Evolutionary conservation across 1,139 yeast species (phyloP).

Genomic region (Suhomyces ambrosiae): DNA sequence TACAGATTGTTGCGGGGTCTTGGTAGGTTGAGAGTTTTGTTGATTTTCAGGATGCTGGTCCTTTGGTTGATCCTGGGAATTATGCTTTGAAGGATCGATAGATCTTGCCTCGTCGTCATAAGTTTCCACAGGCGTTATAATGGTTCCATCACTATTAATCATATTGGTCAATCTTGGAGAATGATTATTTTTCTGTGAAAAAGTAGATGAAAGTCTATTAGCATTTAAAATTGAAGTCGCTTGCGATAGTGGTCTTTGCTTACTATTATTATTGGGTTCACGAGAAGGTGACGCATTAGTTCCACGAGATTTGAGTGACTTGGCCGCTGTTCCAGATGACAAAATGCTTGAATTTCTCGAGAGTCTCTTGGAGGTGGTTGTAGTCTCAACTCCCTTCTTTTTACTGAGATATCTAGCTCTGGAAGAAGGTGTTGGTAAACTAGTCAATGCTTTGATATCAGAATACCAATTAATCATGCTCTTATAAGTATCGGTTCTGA

Average conservation of each 20-base stretch:
- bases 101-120: slow-evolving; percentile 13
- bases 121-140: slow-evolving; percentile 47
- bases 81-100: not conserved
- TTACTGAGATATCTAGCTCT: slow-evolving; percentile 36
- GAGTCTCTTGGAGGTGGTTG: slow-evolving; percentile 17
- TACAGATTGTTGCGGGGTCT: slow-evolving; percentile 8
- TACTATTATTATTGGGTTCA: slow-evolving; percentile 7
- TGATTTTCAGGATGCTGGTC: slow-evolving; percentile 6
- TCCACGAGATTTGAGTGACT: slow-evolving; percentile 25
- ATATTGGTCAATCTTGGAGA: slow-evolving; percentile 44
- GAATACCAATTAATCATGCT: slow-evolving; percentile 83
- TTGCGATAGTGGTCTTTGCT: slow-evolving; percentile 27
- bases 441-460: slow-evolving; percentile 68
- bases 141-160: slow-evolving; percentile 53
- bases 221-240: slow-evolving; percentile 29
- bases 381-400: slow-evolving; percentile 14
- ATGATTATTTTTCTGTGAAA: slow-evolving; percentile 36
- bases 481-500: slow-evolving; percentile 78
- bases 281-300: slow-evolving; percentile 24
- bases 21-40: slow-evolving; percentile 6
- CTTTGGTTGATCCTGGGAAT: slow-evolving; percentile 1
- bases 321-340: slow-evolving; percentile 28
- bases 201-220: slow-evolving; percentile 40
- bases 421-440: slow-evolving; percentile 56
- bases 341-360: slow-evolving; percentile 36